phyloP scores from a whole-genome alignment of 1,284 basidiomycete genomes.

The Prillingera fragicola region DNA sequence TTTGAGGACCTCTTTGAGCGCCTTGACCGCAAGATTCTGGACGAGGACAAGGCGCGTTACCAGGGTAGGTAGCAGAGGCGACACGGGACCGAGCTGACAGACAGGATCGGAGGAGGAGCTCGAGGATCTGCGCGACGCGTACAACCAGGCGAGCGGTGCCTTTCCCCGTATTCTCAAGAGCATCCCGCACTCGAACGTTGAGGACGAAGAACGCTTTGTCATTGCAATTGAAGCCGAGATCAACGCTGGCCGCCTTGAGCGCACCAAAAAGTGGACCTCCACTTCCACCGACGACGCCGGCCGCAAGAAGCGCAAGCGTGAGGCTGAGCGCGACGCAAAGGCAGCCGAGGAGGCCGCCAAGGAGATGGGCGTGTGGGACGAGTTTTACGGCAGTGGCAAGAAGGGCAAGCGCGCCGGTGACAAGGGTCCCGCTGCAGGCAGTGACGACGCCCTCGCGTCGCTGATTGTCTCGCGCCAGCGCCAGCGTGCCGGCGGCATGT shows the following conservation, averaged over 20 bases:
- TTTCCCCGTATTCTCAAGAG: conserved; percentile 71
- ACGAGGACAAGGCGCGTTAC: conserved; percentile 84
- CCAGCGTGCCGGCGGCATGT: conserved; percentile 65
- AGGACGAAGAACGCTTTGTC: conserved; percentile 79
- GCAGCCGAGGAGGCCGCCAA: conserved; percentile 82
- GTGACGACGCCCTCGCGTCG: conserved; percentile 64
- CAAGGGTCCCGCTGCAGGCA: conserved; percentile 54
- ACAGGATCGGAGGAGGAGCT: conserved; percentile 77
- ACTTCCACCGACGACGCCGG: conserved; percentile 68
- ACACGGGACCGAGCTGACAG: not conserved
- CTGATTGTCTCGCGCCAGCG: conserved; percentile 71
- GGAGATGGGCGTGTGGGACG: conserved; percentile 88
- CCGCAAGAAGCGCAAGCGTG: conserved; percentile 64
- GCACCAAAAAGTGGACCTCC: conserved; percentile 61
- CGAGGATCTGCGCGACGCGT: conserved; percentile 69
- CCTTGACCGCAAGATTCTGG: conserved; percentile 74
- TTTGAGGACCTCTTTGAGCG: conserved; percentile 81
- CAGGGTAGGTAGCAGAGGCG: conserved; percentile 58
- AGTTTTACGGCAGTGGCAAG: conserved; percentile 82
- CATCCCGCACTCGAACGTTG: conserved; percentile 73
- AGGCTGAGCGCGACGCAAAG: conserved; percentile 67
- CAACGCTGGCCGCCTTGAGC: conserved; percentile 54
- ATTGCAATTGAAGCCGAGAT: conserved; percentile 65
- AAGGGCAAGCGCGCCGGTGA: conserved; percentile 60
- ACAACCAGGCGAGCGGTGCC: conserved; percentile 61